phyloP scores from a whole-genome alignment of 768 basidiomycete species.

The Psilocybe azurescens region DNA sequence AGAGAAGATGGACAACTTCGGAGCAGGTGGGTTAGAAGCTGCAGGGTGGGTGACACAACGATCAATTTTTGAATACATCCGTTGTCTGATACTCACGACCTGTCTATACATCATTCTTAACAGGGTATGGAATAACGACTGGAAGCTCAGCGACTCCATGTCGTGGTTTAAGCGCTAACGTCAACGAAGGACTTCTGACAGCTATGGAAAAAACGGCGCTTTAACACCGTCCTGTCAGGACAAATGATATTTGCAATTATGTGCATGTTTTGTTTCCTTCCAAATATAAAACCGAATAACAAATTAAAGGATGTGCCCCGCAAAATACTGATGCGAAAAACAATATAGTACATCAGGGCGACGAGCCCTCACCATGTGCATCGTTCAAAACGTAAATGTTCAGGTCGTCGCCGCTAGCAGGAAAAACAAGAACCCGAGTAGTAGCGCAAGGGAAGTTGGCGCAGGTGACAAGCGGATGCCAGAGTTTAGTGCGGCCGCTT shows the following conservation, averaged over 20 bases:
- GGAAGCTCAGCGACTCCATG: constrained; percentile 52
- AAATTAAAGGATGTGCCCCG: neutral
- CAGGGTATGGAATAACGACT: constrained; percentile 41
- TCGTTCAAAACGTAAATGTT: neutral
- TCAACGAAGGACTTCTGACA: neutral
- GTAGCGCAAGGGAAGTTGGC: constrained; percentile 7
- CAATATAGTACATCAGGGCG: neutral
- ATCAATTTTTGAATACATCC: neutral
- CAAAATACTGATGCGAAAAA: neutral
- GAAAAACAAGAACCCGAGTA: constrained; percentile 7
- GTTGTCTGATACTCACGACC: neutral
- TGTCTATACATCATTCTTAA: neutral
- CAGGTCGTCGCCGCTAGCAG: neutral
- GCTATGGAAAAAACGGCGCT: neutral
- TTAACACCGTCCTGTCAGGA: neutral
- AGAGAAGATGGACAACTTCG: constrained; percentile 54
- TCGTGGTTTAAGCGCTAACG: constrained; percentile 48
- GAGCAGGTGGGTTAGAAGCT: constrained; percentile 75
- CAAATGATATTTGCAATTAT: neutral
- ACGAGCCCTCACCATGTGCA: neutral
- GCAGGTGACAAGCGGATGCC: constrained; percentile 4
- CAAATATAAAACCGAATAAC: neutral
- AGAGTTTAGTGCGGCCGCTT: constrained; percentile 22
- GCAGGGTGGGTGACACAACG: constrained; percentile 64
- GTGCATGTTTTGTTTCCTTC: neutral